Conservation (phyloP, 768 basidiomycete species). For the Pulveroboletus ravenelii region DNA sequence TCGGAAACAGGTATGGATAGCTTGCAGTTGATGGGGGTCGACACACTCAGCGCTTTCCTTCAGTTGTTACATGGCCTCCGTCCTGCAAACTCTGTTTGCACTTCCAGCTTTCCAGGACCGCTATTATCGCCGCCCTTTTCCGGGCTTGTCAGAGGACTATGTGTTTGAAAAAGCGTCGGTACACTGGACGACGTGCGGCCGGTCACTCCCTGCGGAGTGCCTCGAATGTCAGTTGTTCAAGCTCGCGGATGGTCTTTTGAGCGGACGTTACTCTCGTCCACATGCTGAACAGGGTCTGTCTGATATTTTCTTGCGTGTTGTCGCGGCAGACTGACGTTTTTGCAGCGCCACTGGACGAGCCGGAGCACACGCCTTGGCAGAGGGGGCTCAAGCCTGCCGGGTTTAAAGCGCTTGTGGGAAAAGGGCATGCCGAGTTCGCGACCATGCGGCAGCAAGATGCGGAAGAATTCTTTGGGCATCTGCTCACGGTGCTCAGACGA, state of each 20-base stretch:
- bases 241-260: slow-evolving; percentile 86
- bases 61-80: slow-evolving; percentile 97
- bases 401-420: slow-evolving; percentile 88
- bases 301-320: slow-evolving; percentile 6
- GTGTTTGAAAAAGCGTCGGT: slow-evolving; percentile 31
- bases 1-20: slow-evolving; percentile 73
- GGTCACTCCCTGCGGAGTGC: slow-evolving; percentile 72
- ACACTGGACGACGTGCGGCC: slow-evolving; percentile 62
- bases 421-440: slow-evolving; percentile 88
- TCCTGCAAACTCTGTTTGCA: slow-evolving; percentile 81
- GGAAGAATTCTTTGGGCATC: slow-evolving; percentile 87
- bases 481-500: slow-evolving; percentile 69
- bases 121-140: slow-evolving; percentile 43
- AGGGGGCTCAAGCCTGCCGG: slow-evolving; percentile 75
- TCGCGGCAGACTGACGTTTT: background rate
- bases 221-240: slow-evolving; percentile 96
- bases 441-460: slow-evolving; percentile 98
- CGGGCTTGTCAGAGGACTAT: slow-evolving; percentile 6
- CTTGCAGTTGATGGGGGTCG: background rate
- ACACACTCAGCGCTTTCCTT: background rate
- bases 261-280: slow-evolving; percentile 82
- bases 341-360: slow-evolving; percentile 28
- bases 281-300: slow-evolving; percentile 33
- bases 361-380: slow-evolving; percentile 43
- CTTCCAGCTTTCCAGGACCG: slow-evolving; percentile 71